These are phyloP conservation scores for Cardamine chenopodiifolia DNA, from an alignment of 345 rosid species.

Conservation along the genomic window DNA sequence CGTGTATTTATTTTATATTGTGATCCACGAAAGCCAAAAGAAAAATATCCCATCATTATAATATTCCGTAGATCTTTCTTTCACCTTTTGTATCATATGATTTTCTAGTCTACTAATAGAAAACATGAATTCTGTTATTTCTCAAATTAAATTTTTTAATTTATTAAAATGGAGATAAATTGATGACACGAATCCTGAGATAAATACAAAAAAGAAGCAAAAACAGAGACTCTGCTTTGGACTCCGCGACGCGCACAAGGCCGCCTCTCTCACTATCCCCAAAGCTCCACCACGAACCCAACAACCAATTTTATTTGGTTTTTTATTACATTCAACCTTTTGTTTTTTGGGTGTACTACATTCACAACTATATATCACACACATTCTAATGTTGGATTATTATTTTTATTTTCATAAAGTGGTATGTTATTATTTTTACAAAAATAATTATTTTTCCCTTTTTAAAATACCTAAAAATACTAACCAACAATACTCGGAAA, in stretches of 20 bases:
- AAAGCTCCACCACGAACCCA: slow-evolving; percentile 32
- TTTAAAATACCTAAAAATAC: too few relatives aligned
- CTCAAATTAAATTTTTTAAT: neutral
- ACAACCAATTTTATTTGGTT: neutral
- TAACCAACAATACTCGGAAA: neutral
- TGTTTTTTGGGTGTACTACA: neutral
- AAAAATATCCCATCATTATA: neutral
- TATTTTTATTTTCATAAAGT: neutral
- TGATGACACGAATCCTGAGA: neutral
- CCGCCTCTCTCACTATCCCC: slow-evolving; percentile 35
- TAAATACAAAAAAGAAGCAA: neutral
- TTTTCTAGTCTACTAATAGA: neutral
- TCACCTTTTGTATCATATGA: neutral
- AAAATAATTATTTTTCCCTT: neutral
- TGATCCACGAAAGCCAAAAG: neutral
- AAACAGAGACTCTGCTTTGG: slow-evolving; percentile 31
- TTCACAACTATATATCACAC: neutral
- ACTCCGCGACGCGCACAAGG: slow-evolving; percentile 27
- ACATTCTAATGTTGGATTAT: neutral
- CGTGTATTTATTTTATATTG: neutral
- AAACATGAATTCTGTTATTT: neutral
- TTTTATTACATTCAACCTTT: neutral
- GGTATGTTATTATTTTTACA: neutral
- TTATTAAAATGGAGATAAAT: neutral
- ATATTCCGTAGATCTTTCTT: neutral